A percentile compares a stretch with the other conserved stretches of the same genome.
These are phyloP conservation scores for Acanthamoeba castellanii DNA, from an alignment of 208 protist species.

Conservation along the genomic window DNA sequence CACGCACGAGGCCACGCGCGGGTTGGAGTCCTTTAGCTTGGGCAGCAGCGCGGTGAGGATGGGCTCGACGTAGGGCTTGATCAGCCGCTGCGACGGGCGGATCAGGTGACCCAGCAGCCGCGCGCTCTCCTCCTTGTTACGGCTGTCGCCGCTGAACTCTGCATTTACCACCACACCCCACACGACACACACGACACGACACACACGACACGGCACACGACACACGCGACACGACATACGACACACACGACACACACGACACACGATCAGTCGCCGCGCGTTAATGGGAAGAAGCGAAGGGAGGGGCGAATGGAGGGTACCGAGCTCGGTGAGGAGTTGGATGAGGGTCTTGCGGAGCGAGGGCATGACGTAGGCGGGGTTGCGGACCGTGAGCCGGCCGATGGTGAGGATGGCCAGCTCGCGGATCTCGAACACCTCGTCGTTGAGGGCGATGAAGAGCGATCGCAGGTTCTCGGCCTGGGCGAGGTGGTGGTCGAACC, in stretches of 20 bases:
- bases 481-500: conserved; percentile 92
- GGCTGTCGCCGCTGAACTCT: conserved; percentile 85
- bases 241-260: no score
- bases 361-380: conserved; percentile 93
- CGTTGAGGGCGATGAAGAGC: conserved; percentile 94
- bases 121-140: conserved; percentile 90
- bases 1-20: conserved; percentile 77
- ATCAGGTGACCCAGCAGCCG: conserved; percentile 90
- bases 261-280: no score
- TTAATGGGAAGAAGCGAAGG: background rate
- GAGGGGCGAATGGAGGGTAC: background rate
- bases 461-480: conserved; percentile 91
- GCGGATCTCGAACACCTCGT: conserved; percentile 92
- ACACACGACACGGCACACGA: no score
- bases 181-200: no score
- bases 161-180: no score
- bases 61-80: conserved; percentile 91
- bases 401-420: conserved; percentile 92
- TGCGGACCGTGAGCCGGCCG: conserved; percentile 91
- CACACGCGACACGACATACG: no score
- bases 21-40: conserved; percentile 80
- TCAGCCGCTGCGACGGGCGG: conserved; percentile 84
- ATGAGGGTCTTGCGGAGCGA: conserved; percentile 92
- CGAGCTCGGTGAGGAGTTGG: conserved; percentile 93
- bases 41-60: conserved; percentile 90